Evolutionary conservation across 495 filamentous ascomycete genomes (phyloP), one percentile per base, ranked within the genome.

Genomic region (Aspergillus sclerotioniger): DNA sequence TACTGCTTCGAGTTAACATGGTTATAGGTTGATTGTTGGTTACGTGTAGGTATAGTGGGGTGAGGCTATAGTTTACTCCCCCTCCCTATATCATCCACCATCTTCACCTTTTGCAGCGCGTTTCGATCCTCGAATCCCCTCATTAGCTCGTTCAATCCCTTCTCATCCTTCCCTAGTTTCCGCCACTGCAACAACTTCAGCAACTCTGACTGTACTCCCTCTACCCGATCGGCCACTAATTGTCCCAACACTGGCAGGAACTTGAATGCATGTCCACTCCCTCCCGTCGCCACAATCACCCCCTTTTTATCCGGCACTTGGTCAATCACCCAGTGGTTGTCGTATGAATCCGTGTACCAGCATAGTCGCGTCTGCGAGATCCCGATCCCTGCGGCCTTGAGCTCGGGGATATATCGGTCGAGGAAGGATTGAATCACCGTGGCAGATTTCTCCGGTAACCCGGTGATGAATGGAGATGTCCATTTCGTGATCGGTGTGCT

Each of bases 221-320:
- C 68, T 13, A 92, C 66, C 28, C 77, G 74, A 58, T 88, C 83
- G 3, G 82, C 83, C 16, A 92, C 79, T 60, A 80, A 81, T 44
- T 85, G 80, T 8, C 90, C 90, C 3, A 93, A 67, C n/a, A 90
- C 82, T 0, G 90, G 90, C 57, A 92, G 58, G 62, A 91, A 92
- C 66, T 93, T 92, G 71, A 88, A 92, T 1, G 71, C 90, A 68
- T 94, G 90, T 0, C 90, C 90, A 60, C 82, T 87, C 0, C 87
- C 90, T 0, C 90, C 90, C 0, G 87, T 90, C 0, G 87, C 84
- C 3, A 94, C 59, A 62, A 92, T 87, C 17, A 92, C 62, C 76
- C 80, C 51, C 70, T 59, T 58, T 76, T 79, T 20, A 60, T 61
- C 1, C 82, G 88, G 63, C 85, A 87, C 59, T 81, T 85, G 32